Evolutionary conservation across 2,329 filamentous ascomycete genomes (phyloP).

Genomic region (Blastomyces gilchristii): DNA sequence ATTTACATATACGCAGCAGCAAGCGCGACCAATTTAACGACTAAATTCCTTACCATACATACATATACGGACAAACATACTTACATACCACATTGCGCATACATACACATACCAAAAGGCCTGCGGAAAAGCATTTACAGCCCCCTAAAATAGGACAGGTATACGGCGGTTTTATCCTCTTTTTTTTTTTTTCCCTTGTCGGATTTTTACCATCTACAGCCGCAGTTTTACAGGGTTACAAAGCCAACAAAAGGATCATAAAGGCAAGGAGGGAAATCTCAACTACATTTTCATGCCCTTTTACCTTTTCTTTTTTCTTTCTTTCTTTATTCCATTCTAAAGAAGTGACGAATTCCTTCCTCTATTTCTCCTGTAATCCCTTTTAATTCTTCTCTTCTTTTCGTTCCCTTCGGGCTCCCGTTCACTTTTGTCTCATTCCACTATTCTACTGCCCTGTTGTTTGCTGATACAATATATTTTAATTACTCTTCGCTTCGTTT

Average conservation of each 20-base stretch:
- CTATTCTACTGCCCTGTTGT: neutral
- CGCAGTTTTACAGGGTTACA: neutral
- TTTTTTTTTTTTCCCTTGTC: slow-evolving; percentile 9
- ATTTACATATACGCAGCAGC: neutral
- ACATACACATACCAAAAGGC: neutral
- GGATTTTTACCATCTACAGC: neutral
- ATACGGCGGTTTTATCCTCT: slow-evolving; percentile 1
- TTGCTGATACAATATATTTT: neutral
- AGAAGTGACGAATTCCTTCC: neutral
- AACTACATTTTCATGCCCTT: neutral
- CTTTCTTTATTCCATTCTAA: neutral
- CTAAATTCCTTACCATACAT: slow-evolving; percentile 3
- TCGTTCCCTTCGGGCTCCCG: neutral
- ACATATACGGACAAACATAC: neutral
- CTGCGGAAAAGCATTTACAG: neutral
- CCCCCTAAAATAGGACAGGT: neutral
- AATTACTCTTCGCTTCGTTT: neutral
- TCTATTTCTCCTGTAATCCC: neutral
- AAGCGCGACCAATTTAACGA: slow-evolving; percentile 1
- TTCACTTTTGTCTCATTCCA: too few species aligned
- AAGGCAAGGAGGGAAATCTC: neutral
- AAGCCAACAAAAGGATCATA: neutral
- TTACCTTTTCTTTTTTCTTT: neutral
- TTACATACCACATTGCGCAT: neutral
- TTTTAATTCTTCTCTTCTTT: neutral